A percentile compares a stretch with the other conserved stretches of the same genome.
phyloP scores from a whole-genome alignment of 106 monocot species.

The Acanthochlamys bracteata region DNA sequence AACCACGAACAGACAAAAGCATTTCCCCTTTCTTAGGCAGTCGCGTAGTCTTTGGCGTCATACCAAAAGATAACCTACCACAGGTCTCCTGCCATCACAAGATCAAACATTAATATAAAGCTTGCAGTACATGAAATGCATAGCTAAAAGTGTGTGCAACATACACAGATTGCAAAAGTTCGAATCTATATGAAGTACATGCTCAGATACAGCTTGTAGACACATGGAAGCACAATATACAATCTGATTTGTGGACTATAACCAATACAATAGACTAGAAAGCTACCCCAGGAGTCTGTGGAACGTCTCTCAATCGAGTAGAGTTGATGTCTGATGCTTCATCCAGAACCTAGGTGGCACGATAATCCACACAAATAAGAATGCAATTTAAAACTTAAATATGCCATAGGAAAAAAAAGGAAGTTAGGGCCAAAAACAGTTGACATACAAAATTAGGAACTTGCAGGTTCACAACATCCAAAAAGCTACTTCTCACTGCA shows the following conservation, averaged over 20 bases:
- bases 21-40: slow-evolving; percentile 73
- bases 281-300: slow-evolving; percentile 19
- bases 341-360: slow-evolving; percentile 10
- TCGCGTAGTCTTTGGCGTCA: slow-evolving; percentile 69
- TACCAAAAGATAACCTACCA: slow-evolving; percentile 51
- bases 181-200: no score
- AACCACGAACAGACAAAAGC: slow-evolving; percentile 77
- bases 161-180: no score
- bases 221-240: no score
- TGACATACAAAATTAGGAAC: slow-evolving; percentile 47
- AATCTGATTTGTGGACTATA: no score
- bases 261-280: background rate
- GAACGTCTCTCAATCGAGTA: background rate
- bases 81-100: slow-evolving; percentile 21
- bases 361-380: background rate
- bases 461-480: slow-evolving; percentile 24
- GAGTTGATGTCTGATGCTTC: slow-evolving; percentile 10
- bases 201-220: no score
- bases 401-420: background rate
- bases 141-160: no score
- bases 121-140: no score
- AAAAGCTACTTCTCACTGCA: slow-evolving; percentile 44
- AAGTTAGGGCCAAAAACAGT: background rate
- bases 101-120: no score
- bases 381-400: background rate